Conservation (phyloP, 139 green algal genomes). For the Desmodesmus armatus region DNA sequence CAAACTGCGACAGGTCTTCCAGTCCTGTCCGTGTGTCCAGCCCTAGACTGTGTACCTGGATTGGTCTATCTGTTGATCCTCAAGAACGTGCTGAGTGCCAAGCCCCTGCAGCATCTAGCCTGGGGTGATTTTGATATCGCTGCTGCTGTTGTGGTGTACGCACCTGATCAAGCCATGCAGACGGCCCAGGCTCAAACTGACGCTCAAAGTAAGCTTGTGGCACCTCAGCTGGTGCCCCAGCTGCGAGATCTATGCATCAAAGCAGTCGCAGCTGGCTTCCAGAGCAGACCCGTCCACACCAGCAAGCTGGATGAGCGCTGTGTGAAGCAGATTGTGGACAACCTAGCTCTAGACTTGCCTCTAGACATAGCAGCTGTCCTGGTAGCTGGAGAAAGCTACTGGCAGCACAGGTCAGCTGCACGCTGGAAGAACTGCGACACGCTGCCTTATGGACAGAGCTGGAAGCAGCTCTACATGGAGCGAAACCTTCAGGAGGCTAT, state of each 20-base stretch:
- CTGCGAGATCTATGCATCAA: constrained; percentile 72
- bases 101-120: background rate
- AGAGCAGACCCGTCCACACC: constrained; percentile 61
- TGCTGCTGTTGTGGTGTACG: too few relatives aligned
- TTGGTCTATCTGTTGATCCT: background rate
- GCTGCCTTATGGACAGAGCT: constrained; percentile 70
- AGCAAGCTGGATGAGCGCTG: constrained; percentile 60
- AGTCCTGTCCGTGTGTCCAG: too few relatives aligned
- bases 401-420: constrained; percentile 61
- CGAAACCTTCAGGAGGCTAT: constrained; percentile 77
- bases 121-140: too few relatives aligned
- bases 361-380: constrained; percentile 75
- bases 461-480: constrained; percentile 92
- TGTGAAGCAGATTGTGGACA: constrained; percentile 66
- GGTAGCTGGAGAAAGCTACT: constrained; percentile 84
- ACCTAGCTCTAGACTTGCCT: constrained; percentile 75
- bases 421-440: constrained; percentile 80
- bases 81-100: background rate
- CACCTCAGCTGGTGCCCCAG: background rate
- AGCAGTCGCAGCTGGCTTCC: constrained; percentile 71
- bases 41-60: too few relatives aligned
- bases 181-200: too few relatives aligned
- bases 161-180: too few relatives aligned
- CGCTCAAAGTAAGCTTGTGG: too few relatives aligned
- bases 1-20: too few relatives aligned